phyloP scores from a whole-genome alignment of 2,329 filamentous ascomycete species.

The Aureobasidium musti region DNA sequence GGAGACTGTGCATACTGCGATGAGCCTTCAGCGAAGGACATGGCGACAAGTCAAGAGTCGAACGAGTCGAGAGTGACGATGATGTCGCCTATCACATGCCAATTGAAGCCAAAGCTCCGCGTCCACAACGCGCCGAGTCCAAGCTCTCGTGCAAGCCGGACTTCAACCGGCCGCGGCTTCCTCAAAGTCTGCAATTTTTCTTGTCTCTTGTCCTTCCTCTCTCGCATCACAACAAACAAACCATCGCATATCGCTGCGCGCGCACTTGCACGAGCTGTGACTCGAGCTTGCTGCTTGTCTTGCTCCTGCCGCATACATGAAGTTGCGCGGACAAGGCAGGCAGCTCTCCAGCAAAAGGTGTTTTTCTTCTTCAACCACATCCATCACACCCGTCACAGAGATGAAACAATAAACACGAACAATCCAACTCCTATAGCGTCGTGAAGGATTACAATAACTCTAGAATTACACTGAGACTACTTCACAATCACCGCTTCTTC shows the following conservation, averaged over 20 bases:
- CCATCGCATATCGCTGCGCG: neutral
- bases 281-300: slow-evolving; percentile 12
- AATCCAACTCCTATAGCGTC: slow-evolving; percentile 60
- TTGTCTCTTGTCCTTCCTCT: neutral
- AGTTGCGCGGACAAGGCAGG: neutral
- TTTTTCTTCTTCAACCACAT: neutral
- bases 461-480: slow-evolving; percentile 58
- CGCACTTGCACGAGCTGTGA: slow-evolving; percentile 1
- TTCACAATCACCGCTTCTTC: neutral
- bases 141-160: neutral
- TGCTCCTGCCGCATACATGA: neutral
- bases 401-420: slow-evolving; percentile 47
- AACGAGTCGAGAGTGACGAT: neutral
- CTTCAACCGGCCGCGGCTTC: slow-evolving; percentile 23
- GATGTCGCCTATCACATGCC: slow-evolving; percentile 25
- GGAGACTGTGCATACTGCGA: slow-evolving; percentile 41
- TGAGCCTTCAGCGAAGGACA: slow-evolving; percentile 12
- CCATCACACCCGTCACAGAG: slow-evolving; percentile 17
- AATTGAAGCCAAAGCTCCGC: slow-evolving; percentile 2
- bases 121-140: neutral
- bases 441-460: slow-evolving; percentile 55
- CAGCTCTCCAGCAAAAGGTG: slow-evolving; percentile 5
- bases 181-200: slow-evolving; percentile 28
- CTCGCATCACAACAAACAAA: slow-evolving; percentile 25
- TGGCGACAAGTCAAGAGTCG: neutral